Percentiles rank a stretch among this genome's conserved stretches.
These are phyloP conservation scores for Alternaria conjuncta DNA, from an alignment of 2,329 filamentous ascomycete genomes.

Conservation along the genomic window DNA sequence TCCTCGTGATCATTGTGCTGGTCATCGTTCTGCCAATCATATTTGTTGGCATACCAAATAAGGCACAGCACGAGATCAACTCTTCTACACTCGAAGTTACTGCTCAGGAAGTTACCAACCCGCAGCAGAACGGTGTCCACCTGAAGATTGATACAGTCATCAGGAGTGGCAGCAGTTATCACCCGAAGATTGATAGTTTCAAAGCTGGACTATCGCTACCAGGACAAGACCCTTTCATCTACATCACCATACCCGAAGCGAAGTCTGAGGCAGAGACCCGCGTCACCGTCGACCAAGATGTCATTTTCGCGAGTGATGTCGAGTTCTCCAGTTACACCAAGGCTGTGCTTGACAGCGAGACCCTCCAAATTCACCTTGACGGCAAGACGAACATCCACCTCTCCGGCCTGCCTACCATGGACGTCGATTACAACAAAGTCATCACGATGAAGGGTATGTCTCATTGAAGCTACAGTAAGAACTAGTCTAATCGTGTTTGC, in stretches of 20 bases:
- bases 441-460: slow-evolving; percentile 63
- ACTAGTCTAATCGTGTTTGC: not conserved
- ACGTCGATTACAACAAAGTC: slow-evolving; percentile 63
- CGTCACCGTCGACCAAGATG: slow-evolving; percentile 53
- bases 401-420: slow-evolving; percentile 57
- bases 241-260: slow-evolving; percentile 54
- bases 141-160: slow-evolving; percentile 58
- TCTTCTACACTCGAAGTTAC: slow-evolving; percentile 59
- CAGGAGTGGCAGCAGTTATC: slow-evolving; percentile 57
- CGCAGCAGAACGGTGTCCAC: slow-evolving; percentile 56
- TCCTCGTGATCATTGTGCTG: slow-evolving; percentile 58
- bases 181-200: slow-evolving; percentile 63
- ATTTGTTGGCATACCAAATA: slow-evolving; percentile 65
- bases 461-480: not conserved
- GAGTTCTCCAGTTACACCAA: slow-evolving; percentile 60
- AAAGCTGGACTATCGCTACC: slow-evolving; percentile 58
- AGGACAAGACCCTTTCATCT: slow-evolving; percentile 51
- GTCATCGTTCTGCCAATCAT: slow-evolving; percentile 65
- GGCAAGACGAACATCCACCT: slow-evolving; percentile 61
- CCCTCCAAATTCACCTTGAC: slow-evolving; percentile 57
- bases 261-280: slow-evolving; percentile 52
- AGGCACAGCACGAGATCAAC: slow-evolving; percentile 62
- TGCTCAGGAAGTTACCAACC: slow-evolving; percentile 58
- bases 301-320: slow-evolving; percentile 52
- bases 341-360: slow-evolving; percentile 57